These are phyloP conservation scores for Paramecium bursaria DNA, from an alignment of 73 alveolate species.

Conservation along the genomic window DNA sequence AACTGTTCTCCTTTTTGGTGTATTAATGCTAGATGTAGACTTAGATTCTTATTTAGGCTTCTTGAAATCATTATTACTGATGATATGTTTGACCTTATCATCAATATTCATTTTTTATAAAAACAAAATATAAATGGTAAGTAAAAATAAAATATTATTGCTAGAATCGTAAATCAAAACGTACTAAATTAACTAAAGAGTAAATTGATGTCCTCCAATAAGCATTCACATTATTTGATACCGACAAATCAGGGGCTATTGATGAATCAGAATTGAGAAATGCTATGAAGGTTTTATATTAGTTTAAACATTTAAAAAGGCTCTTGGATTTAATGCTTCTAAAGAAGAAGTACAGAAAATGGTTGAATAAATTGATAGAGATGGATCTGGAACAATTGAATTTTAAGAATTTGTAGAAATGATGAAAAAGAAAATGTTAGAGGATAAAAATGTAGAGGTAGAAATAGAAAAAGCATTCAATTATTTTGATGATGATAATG, in stretches of 20 bases:
- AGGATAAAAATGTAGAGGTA: slow-evolving; percentile 90
- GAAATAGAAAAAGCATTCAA: slow-evolving; percentile 95
- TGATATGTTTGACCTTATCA: neutral
- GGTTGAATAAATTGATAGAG: slow-evolving; percentile 91
- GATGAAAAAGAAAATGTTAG: slow-evolving; percentile 96
- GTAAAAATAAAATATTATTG: no score
- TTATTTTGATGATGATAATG: slow-evolving; percentile 94
- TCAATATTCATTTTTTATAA: neutral
- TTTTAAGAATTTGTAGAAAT: slow-evolving; percentile 84
- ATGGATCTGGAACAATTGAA: slow-evolving; percentile 93
- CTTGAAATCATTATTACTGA: no score
- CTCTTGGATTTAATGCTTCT: slow-evolving; percentile 67
- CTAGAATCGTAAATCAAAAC: slow-evolving; percentile 51
- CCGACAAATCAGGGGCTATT: slow-evolving; percentile 70
- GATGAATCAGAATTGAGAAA: slow-evolving; percentile 69
- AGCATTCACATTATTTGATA: slow-evolving; percentile 70
- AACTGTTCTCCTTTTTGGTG: slow-evolving; percentile 11
- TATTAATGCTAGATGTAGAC: no score
- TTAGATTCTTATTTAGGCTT: no score
- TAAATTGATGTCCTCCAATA: slow-evolving; percentile 63
- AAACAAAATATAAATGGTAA: neutral
- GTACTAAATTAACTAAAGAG: slow-evolving; percentile 68
- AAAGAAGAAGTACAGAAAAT: slow-evolving; percentile 79
- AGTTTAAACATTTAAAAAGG: neutral
- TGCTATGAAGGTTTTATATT: slow-evolving; percentile 62